phyloP scores from a whole-genome alignment of 78 protist species.

The Dictyostelium discoideum region DNA sequence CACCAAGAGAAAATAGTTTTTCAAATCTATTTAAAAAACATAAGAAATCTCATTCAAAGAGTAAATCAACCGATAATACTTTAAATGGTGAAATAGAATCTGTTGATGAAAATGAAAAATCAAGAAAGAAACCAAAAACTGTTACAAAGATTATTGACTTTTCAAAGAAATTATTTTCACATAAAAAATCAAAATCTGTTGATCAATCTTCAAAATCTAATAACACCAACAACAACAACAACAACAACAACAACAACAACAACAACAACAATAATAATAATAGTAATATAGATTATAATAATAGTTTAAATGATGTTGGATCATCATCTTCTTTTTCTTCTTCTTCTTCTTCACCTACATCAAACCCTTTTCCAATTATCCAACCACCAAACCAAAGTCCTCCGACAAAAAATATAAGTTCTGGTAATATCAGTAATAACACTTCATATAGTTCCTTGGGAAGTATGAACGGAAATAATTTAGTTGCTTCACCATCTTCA shows the following conservation, averaged over 20 bases:
- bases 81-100: neutral
- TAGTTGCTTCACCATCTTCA: neutral
- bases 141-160: neutral
- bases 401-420: neutral
- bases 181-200: conserved; percentile 10
- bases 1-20: neutral
- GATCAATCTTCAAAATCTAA: neutral
- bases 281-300: neutral
- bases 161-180: conserved; percentile 12
- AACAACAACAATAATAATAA: neutral
- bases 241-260: neutral
- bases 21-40: conserved; percentile 8
- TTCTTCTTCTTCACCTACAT: neutral
- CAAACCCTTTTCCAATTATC: neutral
- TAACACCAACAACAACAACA: neutral
- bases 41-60: conserved; percentile 17
- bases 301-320: neutral
- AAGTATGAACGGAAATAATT: neutral
- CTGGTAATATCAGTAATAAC: neutral
- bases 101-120: neutral
- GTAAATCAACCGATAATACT: neutral
- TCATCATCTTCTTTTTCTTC: neutral
- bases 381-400: neutral
- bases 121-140: conserved; percentile 6
- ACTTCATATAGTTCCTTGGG: neutral